phyloP scores from a whole-genome alignment of 306 rosid species.

The Lathyrus tuberosus region DNA sequence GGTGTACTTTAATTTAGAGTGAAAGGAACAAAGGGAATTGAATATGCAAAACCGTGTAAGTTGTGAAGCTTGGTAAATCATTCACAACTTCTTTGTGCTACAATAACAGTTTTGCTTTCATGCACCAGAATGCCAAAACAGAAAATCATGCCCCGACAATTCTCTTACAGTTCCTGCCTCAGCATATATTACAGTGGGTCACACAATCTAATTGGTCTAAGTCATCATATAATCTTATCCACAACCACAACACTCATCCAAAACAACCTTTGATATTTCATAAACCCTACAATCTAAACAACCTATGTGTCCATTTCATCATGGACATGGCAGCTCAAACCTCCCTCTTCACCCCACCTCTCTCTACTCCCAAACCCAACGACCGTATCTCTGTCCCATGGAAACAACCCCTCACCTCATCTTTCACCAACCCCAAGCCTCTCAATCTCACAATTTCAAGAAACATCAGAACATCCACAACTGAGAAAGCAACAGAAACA shows the following conservation, averaged over 20 bases:
- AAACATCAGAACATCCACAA: slow-evolving; percentile 42
- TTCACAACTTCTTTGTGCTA: not conserved
- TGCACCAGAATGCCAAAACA: no score
- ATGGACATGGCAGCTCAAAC: slow-evolving; percentile 94
- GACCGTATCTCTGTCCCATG: slow-evolving; percentile 35
- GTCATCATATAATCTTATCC: slow-evolving; percentile 64
- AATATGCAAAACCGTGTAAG: not conserved
- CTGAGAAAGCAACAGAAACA: slow-evolving; percentile 18
- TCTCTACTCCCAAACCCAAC: slow-evolving; percentile 52
- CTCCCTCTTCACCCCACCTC: slow-evolving; percentile 74
- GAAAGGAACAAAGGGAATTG: not conserved
- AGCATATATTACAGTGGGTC: no score
- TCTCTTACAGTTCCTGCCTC: no score
- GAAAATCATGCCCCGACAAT: no score
- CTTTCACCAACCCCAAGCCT: slow-evolving; percentile 57
- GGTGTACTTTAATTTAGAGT: not conserved
- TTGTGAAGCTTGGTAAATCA: not conserved
- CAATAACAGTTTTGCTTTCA: not conserved
- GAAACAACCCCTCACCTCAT: slow-evolving; percentile 33
- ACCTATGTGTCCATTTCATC: not conserved
- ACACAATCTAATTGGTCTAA: slow-evolving; percentile 54
- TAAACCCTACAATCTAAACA: slow-evolving; percentile 14
- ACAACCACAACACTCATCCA: slow-evolving; percentile 41
- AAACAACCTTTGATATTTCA: slow-evolving; percentile 36
- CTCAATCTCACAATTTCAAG: slow-evolving; percentile 42